Evolutionary conservation across 2,329 filamentous ascomycete genomes (phyloP), one percentile per base, ranked within the genome.

Genomic region (Ambrosiella xylebori): DNA sequence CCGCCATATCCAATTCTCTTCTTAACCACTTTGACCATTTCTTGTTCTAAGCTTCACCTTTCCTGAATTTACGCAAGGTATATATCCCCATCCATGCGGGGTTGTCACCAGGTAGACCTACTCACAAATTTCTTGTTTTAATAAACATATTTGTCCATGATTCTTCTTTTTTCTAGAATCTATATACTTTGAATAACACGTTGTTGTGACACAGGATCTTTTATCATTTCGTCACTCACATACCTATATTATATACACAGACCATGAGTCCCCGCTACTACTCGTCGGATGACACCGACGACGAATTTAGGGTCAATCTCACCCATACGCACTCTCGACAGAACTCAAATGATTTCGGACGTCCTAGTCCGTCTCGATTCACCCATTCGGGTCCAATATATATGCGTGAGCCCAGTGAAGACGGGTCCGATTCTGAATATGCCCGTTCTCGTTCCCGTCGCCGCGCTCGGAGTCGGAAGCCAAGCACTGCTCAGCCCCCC

Each of bases 321-420:
- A 41, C 39, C n/a, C 39, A 41, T n/a, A 51, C 15, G 2, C 52
- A 40, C 27, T 44, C 52, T 35, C 52, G 52, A 19, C 36, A 36
- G 15, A 11, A 17, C 2, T 54, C 52, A 3, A 19, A 54, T 9
- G 52, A 54, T 17, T 41, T 11, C 27, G 52, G 52, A 12, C n/a
- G 49, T n/a, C 58, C 40, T 4, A 49, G 54, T 37, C 49, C 58
- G 13, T 17, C 58, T 8, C 54, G 40, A 13, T 57, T 40, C 35
- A 54, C 45, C 27, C 47, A 54, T 15, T 49, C 8, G 17, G 54
- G 54, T 11, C 54, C 58, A 11, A 49, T 40, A 3, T 56, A 59
- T 15, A 52, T 58, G 13, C 27, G 15, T 11, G 15, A 54, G 27
- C 44, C 13, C 4, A 27, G 38, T 36, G 39, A 49, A 17, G 57